These are phyloP conservation scores for Phanerochaete sordida DNA, from an alignment of 768 basidiomycete genomes.

Conservation along the genomic window DNA sequence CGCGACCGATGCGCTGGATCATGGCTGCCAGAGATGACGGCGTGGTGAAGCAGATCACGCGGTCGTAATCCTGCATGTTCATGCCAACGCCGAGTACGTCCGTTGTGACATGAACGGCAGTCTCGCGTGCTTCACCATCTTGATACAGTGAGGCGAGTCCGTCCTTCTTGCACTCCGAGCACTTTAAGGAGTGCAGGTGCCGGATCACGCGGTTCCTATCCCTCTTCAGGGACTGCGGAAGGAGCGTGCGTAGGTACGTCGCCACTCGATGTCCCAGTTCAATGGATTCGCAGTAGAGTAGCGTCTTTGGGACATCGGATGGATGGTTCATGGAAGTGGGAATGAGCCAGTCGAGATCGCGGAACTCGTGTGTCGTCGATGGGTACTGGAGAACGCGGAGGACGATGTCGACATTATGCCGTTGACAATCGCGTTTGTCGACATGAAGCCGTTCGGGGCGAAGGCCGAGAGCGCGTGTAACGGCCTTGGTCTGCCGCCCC, in stretches of 20 bases:
- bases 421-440: constrained; percentile 6
- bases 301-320: constrained; percentile 1
- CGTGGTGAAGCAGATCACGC: constrained; percentile 1
- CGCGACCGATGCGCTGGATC: neutral
- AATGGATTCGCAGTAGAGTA: constrained; percentile 8
- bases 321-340: neutral
- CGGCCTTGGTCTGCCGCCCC: neutral
- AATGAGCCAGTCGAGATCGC: constrained; percentile 6
- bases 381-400: neutral
- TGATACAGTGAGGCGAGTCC: neutral
- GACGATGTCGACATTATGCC: constrained; percentile 9
- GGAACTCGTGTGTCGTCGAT: neutral
- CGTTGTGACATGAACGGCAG: constrained; percentile 1
- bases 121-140: constrained; percentile 1
- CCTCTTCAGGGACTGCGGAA: neutral
- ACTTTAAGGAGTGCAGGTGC: constrained; percentile 5
- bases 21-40: neutral
- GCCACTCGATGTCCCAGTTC: constrained; percentile 3
- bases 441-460: neutral
- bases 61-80: constrained; percentile 1
- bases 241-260: neutral
- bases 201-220: neutral
- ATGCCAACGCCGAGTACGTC: constrained; percentile 4
- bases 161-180: constrained; percentile 1
- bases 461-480: neutral